These are phyloP conservation scores for Amborella trichopoda DNA, from an alignment of 164 flowering plant species.

Conservation along the genomic window DNA sequence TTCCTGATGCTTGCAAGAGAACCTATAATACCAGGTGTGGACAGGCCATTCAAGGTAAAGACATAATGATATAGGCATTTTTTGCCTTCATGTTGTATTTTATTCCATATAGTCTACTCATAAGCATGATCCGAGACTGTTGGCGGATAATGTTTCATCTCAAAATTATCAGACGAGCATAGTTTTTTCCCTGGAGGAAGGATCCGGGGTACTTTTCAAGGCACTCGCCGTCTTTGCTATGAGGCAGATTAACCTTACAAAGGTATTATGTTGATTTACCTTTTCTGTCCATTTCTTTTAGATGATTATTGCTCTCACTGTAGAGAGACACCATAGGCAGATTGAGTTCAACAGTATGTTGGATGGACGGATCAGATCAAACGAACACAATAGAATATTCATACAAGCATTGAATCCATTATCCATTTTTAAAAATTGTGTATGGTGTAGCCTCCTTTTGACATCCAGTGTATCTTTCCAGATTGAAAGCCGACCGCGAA, in stretches of 20 bases:
- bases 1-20: constrained; percentile 92
- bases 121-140: too few species aligned
- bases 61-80: not conserved
- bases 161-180: constrained; percentile 64
- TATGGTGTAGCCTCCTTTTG: not conserved
- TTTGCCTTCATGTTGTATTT: not conserved
- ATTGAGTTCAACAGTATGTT: too few species aligned
- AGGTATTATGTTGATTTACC: constrained; percentile 26
- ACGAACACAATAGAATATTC: too few species aligned
- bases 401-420: too few species aligned
- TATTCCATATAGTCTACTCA: too few species aligned
- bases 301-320: too few species aligned
- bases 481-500: constrained; percentile 93
- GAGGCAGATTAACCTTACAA: constrained; percentile 74
- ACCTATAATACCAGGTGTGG: constrained; percentile 73
- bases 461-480: constrained; percentile 13
- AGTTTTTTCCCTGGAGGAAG: constrained; percentile 87
- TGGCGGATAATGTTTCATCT: constrained; percentile 1
- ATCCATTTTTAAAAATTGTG: not conserved
- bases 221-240: constrained; percentile 87
- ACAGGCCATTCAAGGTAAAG: constrained; percentile 77
- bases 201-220: constrained; percentile 86
- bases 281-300: too few species aligned
- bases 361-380: too few species aligned
- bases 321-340: too few species aligned